These are phyloP conservation scores for Auricularia sp. DNA, from an alignment of 768 basidiomycete species.

Conservation along the genomic window DNA sequence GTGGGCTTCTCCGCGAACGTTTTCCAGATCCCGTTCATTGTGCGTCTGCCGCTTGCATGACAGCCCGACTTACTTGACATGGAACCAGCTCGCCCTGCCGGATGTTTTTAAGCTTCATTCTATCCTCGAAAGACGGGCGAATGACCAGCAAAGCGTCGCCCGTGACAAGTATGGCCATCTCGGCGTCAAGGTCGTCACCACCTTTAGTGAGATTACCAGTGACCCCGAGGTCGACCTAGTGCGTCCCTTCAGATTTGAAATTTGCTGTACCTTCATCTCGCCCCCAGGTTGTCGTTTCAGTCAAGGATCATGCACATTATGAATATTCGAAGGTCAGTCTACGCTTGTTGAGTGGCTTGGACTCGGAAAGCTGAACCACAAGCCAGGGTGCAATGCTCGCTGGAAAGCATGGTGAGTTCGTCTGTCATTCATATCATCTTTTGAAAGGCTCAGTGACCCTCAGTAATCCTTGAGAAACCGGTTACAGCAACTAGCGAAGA, in stretches of 20 bases:
- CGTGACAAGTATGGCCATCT: slow-evolving; percentile 43
- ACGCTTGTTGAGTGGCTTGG: not conserved
- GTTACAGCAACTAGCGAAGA: slow-evolving; percentile 51
- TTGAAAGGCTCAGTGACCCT: not conserved
- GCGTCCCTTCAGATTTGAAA: not conserved
- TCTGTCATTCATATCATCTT: not conserved
- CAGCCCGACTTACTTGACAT: not conserved
- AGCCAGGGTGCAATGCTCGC: not conserved
- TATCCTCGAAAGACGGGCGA: slow-evolving; percentile 63
- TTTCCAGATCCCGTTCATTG: slow-evolving; percentile 12
- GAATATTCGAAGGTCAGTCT: slow-evolving; percentile 39
- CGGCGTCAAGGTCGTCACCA: slow-evolving; percentile 41
- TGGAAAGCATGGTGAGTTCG: not conserved
- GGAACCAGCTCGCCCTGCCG: slow-evolving; percentile 43
- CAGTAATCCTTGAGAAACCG: slow-evolving; percentile 72
- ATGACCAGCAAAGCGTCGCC: slow-evolving; percentile 24
- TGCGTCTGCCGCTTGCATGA: slow-evolving; percentile 10
- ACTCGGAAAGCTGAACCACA: not conserved
- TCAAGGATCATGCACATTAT: slow-evolving; percentile 68
- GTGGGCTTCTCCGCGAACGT: slow-evolving; percentile 67
- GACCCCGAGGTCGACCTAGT: slow-evolving; percentile 60
- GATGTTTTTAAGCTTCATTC: slow-evolving; percentile 59
- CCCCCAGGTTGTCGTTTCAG: slow-evolving; percentile 37
- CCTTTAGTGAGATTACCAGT: slow-evolving; percentile 47
- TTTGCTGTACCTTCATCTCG: not conserved